Evolutionary conservation across 2,329 filamentous ascomycete genomes (phyloP).

Genomic region (Didymella glomerata): DNA sequence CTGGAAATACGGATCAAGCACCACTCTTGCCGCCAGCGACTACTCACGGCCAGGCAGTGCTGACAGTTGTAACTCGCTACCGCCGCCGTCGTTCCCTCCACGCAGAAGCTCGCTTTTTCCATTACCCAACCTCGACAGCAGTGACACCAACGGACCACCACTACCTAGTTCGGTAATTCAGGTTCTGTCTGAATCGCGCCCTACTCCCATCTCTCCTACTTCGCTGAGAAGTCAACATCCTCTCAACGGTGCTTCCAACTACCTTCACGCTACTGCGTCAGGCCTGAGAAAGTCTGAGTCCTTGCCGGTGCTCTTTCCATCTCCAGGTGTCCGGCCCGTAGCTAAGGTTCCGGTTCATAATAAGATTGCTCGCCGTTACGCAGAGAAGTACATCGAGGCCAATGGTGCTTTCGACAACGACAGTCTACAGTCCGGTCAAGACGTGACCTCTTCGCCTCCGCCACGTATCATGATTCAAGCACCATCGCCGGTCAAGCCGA

Average conservation of each 20-base stretch:
- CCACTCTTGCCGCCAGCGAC: constrained; percentile 2
- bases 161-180: neutral
- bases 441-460: neutral
- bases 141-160: neutral
- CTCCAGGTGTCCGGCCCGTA: constrained; percentile 12
- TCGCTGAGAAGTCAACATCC: too few species aligned
- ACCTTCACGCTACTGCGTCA: neutral
- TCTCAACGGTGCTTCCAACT: neutral
- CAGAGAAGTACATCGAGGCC: neutral
- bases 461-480: constrained; percentile 13
- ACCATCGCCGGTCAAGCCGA: constrained; percentile 15
- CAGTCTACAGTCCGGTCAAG: too few species aligned
- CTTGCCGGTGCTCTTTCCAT: constrained; percentile 19
- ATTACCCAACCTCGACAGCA: neutral
- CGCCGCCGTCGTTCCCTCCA: neutral
- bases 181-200: neutral
- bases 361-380: neutral
- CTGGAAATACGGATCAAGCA: neutral
- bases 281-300: neutral
- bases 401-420: neutral
- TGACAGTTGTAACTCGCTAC: neutral
- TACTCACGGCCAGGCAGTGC: constrained; percentile 1
- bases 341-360: neutral
- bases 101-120: neutral
- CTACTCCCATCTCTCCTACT: neutral